Percentiles rank a stretch among this genome's conserved stretches.
These are phyloP conservation scores for Nakataea oryzae DNA, from an alignment of 2,329 filamentous ascomycete species.

Conservation along the genomic window DNA sequence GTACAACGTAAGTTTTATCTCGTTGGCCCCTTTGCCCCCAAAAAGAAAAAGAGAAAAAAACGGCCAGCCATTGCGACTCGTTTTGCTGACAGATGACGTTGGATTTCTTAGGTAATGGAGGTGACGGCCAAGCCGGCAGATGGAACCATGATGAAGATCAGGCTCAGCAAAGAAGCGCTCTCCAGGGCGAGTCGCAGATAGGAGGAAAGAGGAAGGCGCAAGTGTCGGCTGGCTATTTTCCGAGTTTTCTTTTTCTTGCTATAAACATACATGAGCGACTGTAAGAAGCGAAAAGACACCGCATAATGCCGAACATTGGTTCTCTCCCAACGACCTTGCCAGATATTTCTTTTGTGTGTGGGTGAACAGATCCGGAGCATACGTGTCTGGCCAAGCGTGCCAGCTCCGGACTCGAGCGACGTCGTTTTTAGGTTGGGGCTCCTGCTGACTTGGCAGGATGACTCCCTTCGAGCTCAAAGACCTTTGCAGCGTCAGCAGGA, in stretches of 20 bases:
- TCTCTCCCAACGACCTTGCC: no score
- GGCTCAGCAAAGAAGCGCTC: slow-evolving; percentile 7
- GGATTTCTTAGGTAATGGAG: slow-evolving; percentile 10
- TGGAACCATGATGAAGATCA: slow-evolving; percentile 15
- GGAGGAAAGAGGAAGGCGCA: background rate
- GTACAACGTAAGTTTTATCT: slow-evolving; percentile 15
- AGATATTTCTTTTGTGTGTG: no score
- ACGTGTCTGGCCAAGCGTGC: no score
- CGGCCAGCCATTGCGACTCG: background rate
- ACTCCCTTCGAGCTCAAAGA: slow-evolving; percentile 1
- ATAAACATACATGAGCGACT: no score
- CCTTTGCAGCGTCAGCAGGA: background rate
- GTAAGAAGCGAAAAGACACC: no score
- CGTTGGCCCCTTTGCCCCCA: background rate
- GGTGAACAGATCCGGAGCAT: no score
- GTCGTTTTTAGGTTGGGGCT: no score
- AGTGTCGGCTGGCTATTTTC: background rate
- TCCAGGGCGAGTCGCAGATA: background rate
- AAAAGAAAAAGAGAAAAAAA: background rate
- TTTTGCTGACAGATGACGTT: background rate
- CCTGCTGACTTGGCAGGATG: background rate
- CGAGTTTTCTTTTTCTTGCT: no score
- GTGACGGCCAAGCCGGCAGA: slow-evolving; percentile 18
- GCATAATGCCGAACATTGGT: background rate
- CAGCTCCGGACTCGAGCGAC: no score